Evolutionary conservation across 352 stramenopile species (phyloP).

Genomic region (Phytophthora sp.): DNA sequence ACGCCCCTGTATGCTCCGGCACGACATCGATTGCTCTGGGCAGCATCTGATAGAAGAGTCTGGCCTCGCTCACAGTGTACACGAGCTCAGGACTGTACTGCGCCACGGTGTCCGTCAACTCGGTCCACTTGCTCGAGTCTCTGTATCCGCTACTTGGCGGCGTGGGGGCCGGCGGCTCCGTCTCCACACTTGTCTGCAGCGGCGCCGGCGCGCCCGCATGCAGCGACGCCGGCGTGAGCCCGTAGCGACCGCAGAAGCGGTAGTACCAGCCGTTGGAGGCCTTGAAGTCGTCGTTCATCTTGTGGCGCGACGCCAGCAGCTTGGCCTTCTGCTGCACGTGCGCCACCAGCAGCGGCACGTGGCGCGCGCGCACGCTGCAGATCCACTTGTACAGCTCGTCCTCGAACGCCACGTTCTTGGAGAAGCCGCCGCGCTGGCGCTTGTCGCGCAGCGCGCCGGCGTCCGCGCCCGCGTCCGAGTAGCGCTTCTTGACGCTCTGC

Average conservation of each 20-base stretch:
- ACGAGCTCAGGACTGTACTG: conserved; percentile 49
- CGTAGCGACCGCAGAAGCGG: conserved; percentile 74
- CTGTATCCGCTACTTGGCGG: too few species aligned
- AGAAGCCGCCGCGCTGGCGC: conserved; percentile 68
- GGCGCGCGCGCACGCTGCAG: conserved; percentile 48
- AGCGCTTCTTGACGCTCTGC: conserved; percentile 71
- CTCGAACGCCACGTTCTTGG: conserved; percentile 63
- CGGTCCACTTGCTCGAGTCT: conserved; percentile 26
- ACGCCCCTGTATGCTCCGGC: background rate
- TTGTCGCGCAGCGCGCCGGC: conserved; percentile 42
- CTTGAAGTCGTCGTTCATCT: conserved; percentile 53
- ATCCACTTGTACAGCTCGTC: conserved; percentile 78
- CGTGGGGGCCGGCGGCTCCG: too few species aligned
- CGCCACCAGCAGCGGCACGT: conserved; percentile 54
- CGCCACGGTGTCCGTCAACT: conserved; percentile 31
- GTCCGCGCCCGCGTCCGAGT: conserved; percentile 52
- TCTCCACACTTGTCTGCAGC: background rate
- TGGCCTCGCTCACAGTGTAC: conserved; percentile 56
- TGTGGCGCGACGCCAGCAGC: conserved; percentile 44
- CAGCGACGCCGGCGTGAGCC: conserved; percentile 47
- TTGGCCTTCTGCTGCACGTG: conserved; percentile 69
- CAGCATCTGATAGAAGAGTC: conserved; percentile 60
- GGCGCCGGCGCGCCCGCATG: conserved; percentile 9
- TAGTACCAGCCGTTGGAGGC: conserved; percentile 85
- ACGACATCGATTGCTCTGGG: conserved; percentile 19